Conservation (phyloP, 2,329 filamentous ascomycete genomes). For the Exophiala sideris region DNA sequence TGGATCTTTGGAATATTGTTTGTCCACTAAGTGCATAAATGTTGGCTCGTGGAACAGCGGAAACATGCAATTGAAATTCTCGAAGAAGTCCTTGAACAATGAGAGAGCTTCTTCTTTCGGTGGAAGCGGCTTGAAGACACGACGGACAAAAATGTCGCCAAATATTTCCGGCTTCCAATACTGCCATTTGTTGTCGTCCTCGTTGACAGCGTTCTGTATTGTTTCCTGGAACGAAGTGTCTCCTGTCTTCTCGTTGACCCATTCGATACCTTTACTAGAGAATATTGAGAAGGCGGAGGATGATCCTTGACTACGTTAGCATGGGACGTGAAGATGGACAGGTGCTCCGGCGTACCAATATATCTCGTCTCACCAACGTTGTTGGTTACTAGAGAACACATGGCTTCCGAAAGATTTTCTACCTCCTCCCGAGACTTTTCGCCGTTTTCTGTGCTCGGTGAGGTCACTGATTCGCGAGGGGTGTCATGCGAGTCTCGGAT, state of each 20-base stretch:
- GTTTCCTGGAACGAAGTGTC: constrained; percentile 91
- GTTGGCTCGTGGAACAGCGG: constrained; percentile 96
- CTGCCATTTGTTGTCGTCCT: constrained; percentile 89
- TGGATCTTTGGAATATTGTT: constrained; percentile 86
- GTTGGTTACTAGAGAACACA: constrained; percentile 96
- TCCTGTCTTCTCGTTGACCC: constrained; percentile 98
- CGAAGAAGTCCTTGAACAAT: constrained; percentile 88
- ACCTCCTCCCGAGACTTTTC: constrained; percentile 58
- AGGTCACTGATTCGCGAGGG: constrained; percentile 32
- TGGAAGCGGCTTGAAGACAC: constrained; percentile 78
- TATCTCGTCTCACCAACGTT: constrained; percentile 92
- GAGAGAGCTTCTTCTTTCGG: constrained; percentile 83
- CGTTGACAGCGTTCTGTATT: constrained; percentile 72
- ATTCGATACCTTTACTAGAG: constrained; percentile 94
- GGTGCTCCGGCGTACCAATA: constrained; percentile 63
- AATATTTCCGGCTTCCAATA: constrained; percentile 99
- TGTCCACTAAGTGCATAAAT: constrained; percentile 95
- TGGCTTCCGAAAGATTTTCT: constrained; percentile 91
- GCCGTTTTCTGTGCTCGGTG: constrained; percentile 21
- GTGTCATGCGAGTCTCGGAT: constrained; percentile 26
- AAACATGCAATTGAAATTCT: constrained; percentile 99
- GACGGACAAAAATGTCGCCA: constrained; percentile 81
- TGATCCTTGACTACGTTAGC: constrained; percentile 59
- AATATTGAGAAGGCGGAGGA: constrained; percentile 99
- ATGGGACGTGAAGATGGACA: constrained; percentile 8